phyloP scores from a whole-genome alignment of 495 filamentous ascomycete species.

The Melanomma pulvis-pyrius region DNA sequence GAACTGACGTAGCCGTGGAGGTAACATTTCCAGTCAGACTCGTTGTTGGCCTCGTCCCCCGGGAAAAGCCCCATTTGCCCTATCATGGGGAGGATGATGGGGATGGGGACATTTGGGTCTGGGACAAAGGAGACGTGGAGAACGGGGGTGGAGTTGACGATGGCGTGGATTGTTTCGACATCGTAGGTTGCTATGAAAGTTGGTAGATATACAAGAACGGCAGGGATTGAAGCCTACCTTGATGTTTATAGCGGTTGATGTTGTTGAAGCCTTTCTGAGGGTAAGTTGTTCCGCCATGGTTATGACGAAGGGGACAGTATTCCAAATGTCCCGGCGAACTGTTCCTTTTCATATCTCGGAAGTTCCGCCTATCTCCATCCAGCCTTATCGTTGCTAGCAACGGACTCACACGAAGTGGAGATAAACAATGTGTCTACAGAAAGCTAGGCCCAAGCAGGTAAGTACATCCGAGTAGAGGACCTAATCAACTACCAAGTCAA shows the following conservation, averaged over 20 bases:
- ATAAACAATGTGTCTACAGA: background rate
- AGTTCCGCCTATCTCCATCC: background rate
- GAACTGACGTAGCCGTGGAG: slow-evolving; percentile 84
- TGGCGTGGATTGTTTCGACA: slow-evolving; percentile 72
- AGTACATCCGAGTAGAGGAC: background rate
- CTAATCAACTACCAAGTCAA: background rate
- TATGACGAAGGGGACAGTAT: background rate
- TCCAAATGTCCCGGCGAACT: background rate
- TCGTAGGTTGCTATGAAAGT: slow-evolving; percentile 60
- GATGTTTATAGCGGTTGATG: slow-evolving; percentile 68
- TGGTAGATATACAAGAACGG: background rate
- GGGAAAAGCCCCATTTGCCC: slow-evolving; percentile 75
- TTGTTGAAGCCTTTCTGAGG: slow-evolving; percentile 69
- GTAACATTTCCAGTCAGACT: slow-evolving; percentile 71
- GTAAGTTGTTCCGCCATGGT: slow-evolving; percentile 53
- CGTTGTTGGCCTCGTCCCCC: slow-evolving; percentile 45
- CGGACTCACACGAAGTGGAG: background rate
- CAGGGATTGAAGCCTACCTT: slow-evolving; percentile 54
- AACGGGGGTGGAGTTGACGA: slow-evolving; percentile 63
- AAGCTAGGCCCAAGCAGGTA: background rate
- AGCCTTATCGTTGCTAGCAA: slow-evolving; percentile 9
- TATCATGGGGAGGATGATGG: slow-evolving; percentile 81
- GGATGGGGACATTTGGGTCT: slow-evolving; percentile 59
- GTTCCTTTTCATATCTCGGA: too few species aligned
- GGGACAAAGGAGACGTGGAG: slow-evolving; percentile 65